Evolutionary conservation across 2,329 filamentous ascomycete genomes (phyloP).

Genomic region (Scopulariopsis brevicaulis): DNA sequence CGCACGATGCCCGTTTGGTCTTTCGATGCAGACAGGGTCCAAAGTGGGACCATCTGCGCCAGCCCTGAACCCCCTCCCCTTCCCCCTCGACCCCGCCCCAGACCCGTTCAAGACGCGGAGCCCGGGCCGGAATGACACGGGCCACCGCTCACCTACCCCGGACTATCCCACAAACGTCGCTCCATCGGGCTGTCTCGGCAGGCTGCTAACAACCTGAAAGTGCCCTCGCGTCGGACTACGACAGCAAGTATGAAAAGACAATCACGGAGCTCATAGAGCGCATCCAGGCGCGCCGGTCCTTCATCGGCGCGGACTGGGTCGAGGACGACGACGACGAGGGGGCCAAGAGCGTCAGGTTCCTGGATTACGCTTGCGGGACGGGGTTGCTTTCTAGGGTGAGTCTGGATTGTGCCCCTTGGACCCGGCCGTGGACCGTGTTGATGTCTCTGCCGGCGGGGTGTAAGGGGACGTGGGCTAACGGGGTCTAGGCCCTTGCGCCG

Average conservation of each 20-base stretch:
- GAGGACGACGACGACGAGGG: slow-evolving; percentile 22
- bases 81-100: background rate
- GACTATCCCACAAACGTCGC: background rate
- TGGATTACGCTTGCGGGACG: slow-evolving; percentile 71
- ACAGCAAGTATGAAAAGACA: slow-evolving; percentile 41
- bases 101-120: too few species aligned
- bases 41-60: too few species aligned
- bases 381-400: slow-evolving; percentile 53
- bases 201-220: background rate
- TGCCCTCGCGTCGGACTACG: slow-evolving; percentile 35
- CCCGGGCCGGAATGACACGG: too few species aligned
- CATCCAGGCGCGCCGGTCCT: slow-evolving; percentile 40
- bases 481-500: slow-evolving; percentile 41
- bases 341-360: slow-evolving; percentile 33
- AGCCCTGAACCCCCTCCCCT: background rate
- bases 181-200: background rate
- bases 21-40: too few species aligned
- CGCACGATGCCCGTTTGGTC: too few species aligned
- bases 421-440: too few species aligned
- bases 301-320: slow-evolving; percentile 50
- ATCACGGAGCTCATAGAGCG: slow-evolving; percentile 41
- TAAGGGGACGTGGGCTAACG: background rate
- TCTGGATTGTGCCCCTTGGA: background rate
- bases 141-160: background rate
- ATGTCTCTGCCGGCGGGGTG: background rate